Evolutionary conservation across 1,284 basidiomycete genomes (phyloP).

Genomic region (Entoloma clypeatum): DNA sequence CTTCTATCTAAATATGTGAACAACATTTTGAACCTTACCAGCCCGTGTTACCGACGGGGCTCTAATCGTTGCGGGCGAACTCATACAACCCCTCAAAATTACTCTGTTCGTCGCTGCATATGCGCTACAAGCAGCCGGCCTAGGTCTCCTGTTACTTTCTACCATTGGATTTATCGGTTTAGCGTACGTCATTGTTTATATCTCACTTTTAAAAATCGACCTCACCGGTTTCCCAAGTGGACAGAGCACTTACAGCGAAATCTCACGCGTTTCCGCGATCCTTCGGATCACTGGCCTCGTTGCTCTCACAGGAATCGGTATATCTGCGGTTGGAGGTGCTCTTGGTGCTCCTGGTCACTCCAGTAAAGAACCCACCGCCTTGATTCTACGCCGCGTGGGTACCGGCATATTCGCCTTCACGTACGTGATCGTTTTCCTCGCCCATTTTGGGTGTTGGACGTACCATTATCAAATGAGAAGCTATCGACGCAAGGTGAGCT

Average conservation of each 20-base stretch:
- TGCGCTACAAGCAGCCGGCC: constrained; percentile 51
- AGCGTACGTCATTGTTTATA: constrained; percentile 40
- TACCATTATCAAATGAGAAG: constrained; percentile 43
- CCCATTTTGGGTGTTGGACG: constrained; percentile 47
- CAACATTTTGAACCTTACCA: constrained; percentile 22
- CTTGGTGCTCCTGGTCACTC: constrained; percentile 33
- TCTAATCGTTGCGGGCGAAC: constrained; percentile 50
- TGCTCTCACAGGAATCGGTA: constrained; percentile 39
- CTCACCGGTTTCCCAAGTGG: constrained; percentile 29
- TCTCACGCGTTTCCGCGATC: constrained; percentile 31
- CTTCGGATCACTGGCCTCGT: constrained; percentile 42
- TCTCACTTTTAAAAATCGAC: constrained; percentile 10
- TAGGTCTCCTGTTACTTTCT: constrained; percentile 50
- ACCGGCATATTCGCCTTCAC: constrained; percentile 46
- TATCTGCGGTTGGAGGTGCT: constrained; percentile 53
- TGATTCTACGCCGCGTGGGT: constrained; percentile 46
- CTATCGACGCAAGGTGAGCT: constrained; percentile 46
- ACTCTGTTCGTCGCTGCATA: constrained; percentile 48
- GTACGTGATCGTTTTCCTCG: constrained; percentile 40
- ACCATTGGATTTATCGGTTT: constrained; percentile 58
- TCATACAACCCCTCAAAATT: constrained; percentile 31
- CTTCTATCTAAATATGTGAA: background rate
- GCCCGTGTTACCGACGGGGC: constrained; percentile 57
- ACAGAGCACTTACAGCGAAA: constrained; percentile 45
- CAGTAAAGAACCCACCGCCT: constrained; percentile 27